A percentile compares a stretch with the other conserved stretches of the same genome.
These are phyloP conservation scores for Podospora pseudocomata DNA, from an alignment of 495 filamentous ascomycete species.

Conservation along the genomic window DNA sequence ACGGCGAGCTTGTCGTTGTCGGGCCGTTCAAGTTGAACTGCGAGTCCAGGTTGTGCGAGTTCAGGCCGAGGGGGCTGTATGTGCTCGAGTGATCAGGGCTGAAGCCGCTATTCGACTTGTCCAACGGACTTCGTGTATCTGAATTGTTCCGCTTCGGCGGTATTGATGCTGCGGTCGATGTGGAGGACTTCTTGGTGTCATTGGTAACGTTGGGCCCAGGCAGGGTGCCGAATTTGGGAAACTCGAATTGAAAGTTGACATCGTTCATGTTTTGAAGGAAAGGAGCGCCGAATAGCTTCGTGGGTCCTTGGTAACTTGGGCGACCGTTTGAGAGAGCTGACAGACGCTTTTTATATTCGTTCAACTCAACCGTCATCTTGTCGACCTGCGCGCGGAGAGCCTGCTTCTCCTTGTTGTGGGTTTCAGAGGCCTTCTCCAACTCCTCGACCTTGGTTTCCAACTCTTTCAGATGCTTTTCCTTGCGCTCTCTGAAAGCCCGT, in stretches of 20 bases:
- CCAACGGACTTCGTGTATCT: slow-evolving; percentile 31
- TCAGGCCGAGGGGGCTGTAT: slow-evolving; percentile 24
- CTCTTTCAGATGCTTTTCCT: slow-evolving; percentile 96
- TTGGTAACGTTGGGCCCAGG: slow-evolving; percentile 61
- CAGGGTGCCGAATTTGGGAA: slow-evolving; percentile 81
- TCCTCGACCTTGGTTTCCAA: slow-evolving; percentile 92
- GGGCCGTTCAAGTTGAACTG: slow-evolving; percentile 38
- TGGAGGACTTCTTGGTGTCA: slow-evolving; percentile 25
- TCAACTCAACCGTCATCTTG: slow-evolving; percentile 77
- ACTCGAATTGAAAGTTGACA: slow-evolving; percentile 79
- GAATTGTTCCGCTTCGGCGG: slow-evolving; percentile 25
- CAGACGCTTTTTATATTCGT: slow-evolving; percentile 83
- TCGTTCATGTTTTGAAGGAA: slow-evolving; percentile 66
- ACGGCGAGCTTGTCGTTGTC: slow-evolving; percentile 55
- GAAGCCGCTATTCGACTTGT: slow-evolving; percentile 30
- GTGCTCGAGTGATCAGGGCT: slow-evolving; percentile 28
- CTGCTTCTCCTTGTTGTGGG: slow-evolving; percentile 80
- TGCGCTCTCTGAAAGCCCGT: slow-evolving; percentile 93
- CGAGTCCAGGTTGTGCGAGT: slow-evolving; percentile 47
- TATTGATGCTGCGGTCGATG: slow-evolving; percentile 21
- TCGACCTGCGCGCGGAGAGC: slow-evolving; percentile 82
- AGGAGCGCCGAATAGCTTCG: slow-evolving; percentile 37
- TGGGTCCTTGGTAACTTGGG: slow-evolving; percentile 21
- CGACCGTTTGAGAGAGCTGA: slow-evolving; percentile 51
- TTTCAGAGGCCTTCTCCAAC: slow-evolving; percentile 81